Evolutionary conservation across 768 basidiomycete genomes (phyloP).

Genomic region (Leccinellum albellum): DNA sequence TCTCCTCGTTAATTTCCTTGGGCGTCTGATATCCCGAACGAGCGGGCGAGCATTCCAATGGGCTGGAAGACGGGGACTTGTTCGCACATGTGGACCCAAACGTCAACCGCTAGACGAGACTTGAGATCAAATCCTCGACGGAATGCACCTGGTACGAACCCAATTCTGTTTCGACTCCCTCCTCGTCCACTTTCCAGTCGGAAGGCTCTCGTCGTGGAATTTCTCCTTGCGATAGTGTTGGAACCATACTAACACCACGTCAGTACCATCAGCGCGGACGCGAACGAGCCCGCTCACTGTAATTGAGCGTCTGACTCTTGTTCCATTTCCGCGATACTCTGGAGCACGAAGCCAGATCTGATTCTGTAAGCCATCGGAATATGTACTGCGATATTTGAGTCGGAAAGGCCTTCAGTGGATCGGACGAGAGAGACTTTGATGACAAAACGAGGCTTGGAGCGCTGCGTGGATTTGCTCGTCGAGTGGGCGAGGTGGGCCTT

Average conservation of each 20-base stretch:
- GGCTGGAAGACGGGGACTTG: conserved; percentile 38
- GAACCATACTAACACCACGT: conserved; percentile 76
- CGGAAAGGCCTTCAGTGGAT: conserved; percentile 69
- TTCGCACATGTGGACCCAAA: conserved; percentile 39
- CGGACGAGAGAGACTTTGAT: conserved; percentile 30
- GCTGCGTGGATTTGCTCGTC: conserved; percentile 16
- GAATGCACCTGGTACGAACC: conserved; percentile 38
- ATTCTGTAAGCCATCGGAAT: conserved; percentile 58
- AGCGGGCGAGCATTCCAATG: conserved; percentile 47
- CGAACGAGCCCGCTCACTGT: conserved; percentile 47
- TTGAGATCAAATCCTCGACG: conserved; percentile 1
- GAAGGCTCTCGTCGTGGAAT: conserved; percentile 75
- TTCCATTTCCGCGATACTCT: conserved; percentile 84
- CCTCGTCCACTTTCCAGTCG: conserved; percentile 87
- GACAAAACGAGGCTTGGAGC: conserved; percentile 28
- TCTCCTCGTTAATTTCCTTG: conserved; percentile 72
- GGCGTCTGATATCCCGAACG: conserved; percentile 74
- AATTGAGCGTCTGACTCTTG: conserved; percentile 86
- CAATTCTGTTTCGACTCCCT: conserved; percentile 93
- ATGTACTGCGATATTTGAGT: conserved; percentile 81
- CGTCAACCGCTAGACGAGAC: conserved; percentile 47
- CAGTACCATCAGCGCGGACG: not conserved
- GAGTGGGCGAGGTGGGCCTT: conserved; percentile 38
- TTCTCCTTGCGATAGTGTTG: conserved; percentile 85
- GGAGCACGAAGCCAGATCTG: conserved; percentile 72